Evolutionary conservation across 805 yeast species (phyloP).

Genomic region (Pichia membranifaciens): DNA sequence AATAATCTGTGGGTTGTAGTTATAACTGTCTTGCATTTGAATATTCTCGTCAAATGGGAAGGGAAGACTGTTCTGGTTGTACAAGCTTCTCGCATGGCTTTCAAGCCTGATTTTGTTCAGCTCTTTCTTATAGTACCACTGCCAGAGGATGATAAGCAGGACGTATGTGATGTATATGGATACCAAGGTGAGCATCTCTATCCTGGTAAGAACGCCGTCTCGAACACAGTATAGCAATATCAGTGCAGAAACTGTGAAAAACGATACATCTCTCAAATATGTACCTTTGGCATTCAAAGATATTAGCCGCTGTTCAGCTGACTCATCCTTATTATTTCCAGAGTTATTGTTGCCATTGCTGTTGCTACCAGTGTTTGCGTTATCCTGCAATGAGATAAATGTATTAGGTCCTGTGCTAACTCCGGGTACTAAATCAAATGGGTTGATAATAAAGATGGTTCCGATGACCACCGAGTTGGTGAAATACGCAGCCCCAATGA

Average conservation of each 20-base stretch:
- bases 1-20: conserved; percentile 26
- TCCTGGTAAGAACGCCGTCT: conserved; percentile 46
- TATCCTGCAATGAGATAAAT: background rate
- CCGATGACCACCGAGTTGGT: conserved; percentile 79
- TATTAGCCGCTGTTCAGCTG: conserved; percentile 6
- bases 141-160: conserved; percentile 39
- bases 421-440: conserved; percentile 44
- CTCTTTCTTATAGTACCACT: conserved; percentile 27
- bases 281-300: conserved; percentile 32
- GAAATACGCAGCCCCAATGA: conserved; percentile 87
- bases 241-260: conserved; percentile 49
- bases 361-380: too few relatives aligned
- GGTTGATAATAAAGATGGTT: conserved; percentile 60
- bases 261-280: conserved; percentile 58
- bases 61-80: conserved; percentile 20
- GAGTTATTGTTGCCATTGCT: background rate
- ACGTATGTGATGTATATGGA: conserved; percentile 58
- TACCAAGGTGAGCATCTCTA: conserved; percentile 54
- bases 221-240: conserved; percentile 43
- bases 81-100: conserved; percentile 25
- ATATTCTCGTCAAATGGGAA: conserved; percentile 19
- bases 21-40: conserved; percentile 27
- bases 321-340: background rate
- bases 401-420: background rate
- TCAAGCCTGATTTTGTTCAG: conserved; percentile 18